Conservation (phyloP, 768 basidiomycete genomes). For the Saitozyma sp. region DNA sequence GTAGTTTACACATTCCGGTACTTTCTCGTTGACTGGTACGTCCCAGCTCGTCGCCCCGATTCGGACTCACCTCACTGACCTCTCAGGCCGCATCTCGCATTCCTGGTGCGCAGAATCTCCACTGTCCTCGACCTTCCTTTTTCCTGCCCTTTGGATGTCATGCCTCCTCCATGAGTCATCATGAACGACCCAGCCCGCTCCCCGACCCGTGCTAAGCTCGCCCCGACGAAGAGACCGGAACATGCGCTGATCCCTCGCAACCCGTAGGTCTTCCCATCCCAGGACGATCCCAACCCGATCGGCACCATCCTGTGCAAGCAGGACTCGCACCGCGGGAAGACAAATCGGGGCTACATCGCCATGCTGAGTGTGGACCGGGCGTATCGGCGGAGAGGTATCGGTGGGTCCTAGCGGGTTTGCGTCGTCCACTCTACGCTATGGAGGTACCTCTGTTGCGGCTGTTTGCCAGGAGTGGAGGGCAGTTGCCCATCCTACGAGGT, state of each 20-base stretch:
- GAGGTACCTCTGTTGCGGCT: too few relatives aligned
- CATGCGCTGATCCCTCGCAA: slow-evolving; percentile 2
- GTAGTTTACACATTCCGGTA: slow-evolving; percentile 84
- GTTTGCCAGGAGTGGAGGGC: too few relatives aligned
- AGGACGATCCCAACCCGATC: slow-evolving; percentile 62
- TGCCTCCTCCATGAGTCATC: too few relatives aligned
- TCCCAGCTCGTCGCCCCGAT: background rate
- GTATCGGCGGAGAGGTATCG: slow-evolving; percentile 88
- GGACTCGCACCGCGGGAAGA: slow-evolving; percentile 69
- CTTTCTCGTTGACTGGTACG: slow-evolving; percentile 93
- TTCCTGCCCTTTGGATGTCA: too few relatives aligned
- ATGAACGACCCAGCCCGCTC: too few relatives aligned
- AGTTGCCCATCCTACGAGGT: too few relatives aligned
- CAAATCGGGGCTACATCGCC: slow-evolving; percentile 92
- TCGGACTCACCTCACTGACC: background rate
- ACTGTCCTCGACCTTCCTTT: too few relatives aligned
- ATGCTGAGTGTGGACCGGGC: slow-evolving; percentile 87
- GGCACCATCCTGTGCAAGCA: slow-evolving; percentile 98
- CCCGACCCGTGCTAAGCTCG: background rate
- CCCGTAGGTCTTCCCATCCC: slow-evolving; percentile 63
- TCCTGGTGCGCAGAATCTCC: slow-evolving; percentile 55
- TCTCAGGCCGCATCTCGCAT: slow-evolving; percentile 81
- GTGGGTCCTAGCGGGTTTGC: slow-evolving; percentile 58
- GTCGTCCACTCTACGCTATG: background rate
- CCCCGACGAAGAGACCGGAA: background rate